Percentiles rank a stretch among this genome's conserved stretches.
Conservation (phyloP, 257 asterid genomes). For the Nicotiana attenuata region DNA sequence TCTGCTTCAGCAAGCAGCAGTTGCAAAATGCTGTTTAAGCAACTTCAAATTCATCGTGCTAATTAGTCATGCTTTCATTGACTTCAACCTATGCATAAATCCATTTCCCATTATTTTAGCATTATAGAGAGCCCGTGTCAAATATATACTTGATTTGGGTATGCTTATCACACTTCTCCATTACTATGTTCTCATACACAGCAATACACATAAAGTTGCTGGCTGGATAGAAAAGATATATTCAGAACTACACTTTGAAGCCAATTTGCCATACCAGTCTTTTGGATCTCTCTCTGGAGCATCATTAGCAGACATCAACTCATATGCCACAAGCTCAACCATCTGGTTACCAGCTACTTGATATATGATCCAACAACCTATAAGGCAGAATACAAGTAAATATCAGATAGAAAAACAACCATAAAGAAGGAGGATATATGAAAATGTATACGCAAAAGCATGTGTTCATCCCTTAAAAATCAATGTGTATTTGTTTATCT, state of each 20-base stretch:
- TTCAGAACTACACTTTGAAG: background rate
- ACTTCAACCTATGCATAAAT: background rate
- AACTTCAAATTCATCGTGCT: background rate
- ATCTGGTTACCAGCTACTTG: conserved; percentile 45
- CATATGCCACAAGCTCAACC: conserved; percentile 71
- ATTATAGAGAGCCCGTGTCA: background rate
- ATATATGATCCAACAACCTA: conserved; percentile 90
- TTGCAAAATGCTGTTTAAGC: background rate
- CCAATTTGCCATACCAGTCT: conserved; percentile 62
- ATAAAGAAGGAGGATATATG: background rate
- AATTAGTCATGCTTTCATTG: background rate
- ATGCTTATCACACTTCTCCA: background rate
- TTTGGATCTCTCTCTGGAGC: conserved; percentile 94
- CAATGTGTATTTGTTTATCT: background rate
- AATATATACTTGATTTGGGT: background rate
- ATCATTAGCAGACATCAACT: conserved; percentile 92
- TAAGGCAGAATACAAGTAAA: conserved; percentile 14
- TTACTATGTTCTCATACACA: background rate
- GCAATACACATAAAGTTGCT: background rate
- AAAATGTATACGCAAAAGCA: background rate
- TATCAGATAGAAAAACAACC: background rate
- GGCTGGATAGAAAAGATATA: background rate
- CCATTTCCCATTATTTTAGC: background rate
- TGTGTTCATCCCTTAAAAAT: background rate
- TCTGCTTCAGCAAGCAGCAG: background rate